phyloP scores from a whole-genome alignment of 441 rosid genomes.

The Eruca vesicaria region DNA sequence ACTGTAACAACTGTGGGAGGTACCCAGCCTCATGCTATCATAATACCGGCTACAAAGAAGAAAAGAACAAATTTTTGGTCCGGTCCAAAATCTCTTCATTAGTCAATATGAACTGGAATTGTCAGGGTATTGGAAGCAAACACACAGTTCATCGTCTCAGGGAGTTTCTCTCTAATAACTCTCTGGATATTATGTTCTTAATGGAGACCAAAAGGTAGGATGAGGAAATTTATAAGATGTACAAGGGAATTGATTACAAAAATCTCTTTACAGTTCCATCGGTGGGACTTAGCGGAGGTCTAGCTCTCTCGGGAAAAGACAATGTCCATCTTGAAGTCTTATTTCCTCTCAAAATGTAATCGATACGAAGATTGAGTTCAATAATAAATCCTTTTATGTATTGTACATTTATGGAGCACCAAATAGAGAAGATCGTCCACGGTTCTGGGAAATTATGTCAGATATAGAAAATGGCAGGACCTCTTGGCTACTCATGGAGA shows the following conservation, averaged over 20 bases:
- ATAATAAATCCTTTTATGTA: not conserved
- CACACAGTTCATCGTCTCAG: too few relatives aligned
- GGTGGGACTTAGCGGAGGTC: not conserved
- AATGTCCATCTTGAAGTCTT: not conserved
- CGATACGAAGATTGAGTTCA: not conserved
- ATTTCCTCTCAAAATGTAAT: not conserved
- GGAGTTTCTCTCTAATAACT: too few relatives aligned
- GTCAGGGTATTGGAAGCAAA: too few relatives aligned
- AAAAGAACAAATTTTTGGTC: not conserved
- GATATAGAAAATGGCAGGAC: not conserved
- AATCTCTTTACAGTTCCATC: not conserved
- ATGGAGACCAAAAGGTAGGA: too few relatives aligned
- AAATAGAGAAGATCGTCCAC: not conserved
- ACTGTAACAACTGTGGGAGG: too few relatives aligned
- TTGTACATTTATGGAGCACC: not conserved
- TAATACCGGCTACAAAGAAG: not conserved
- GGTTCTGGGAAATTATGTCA: not conserved
- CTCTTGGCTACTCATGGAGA: not conserved
- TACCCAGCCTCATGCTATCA: not conserved
- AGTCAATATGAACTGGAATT: too few relatives aligned
- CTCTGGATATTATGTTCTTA: too few relatives aligned
- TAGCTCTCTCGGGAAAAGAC: not conserved
- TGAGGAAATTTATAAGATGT: too few relatives aligned
- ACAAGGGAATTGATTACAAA: too few relatives aligned
- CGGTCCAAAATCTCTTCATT: too few relatives aligned